Percentiles rank a stretch among this genome's conserved stretches.
Conservation (phyloP, 2,329 filamentous ascomycete species). For the Colletotrichum sojae region DNA sequence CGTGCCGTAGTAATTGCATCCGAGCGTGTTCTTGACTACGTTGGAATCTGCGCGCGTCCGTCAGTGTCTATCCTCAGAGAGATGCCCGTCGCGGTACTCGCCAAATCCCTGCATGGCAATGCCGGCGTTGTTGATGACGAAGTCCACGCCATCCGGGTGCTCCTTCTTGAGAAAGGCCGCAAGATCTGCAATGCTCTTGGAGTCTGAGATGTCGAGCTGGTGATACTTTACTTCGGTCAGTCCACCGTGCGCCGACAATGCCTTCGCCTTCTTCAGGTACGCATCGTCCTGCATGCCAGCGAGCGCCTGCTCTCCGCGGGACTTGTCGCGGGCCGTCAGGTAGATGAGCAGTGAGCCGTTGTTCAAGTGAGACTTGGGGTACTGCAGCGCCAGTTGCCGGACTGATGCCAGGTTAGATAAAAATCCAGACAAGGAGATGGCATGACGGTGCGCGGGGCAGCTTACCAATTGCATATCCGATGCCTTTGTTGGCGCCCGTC, state of each 20-base stretch:
- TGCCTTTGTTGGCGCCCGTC: conserved; percentile 67
- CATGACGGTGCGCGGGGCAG: background rate
- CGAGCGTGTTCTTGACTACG: conserved; percentile 63
- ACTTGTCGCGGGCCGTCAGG: conserved; percentile 64
- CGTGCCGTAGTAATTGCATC: conserved; percentile 67
- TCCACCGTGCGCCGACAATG: conserved; percentile 56
- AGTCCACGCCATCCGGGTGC: conserved; percentile 64
- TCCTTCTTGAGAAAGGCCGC: conserved; percentile 56
- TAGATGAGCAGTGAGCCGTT: conserved; percentile 65
- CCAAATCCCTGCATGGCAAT: conserved; percentile 62
- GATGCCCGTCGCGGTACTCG: conserved; percentile 39
- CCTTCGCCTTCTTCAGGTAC: conserved; percentile 61
- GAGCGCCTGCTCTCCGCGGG: conserved; percentile 62
- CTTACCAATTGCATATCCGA: conserved; percentile 42
- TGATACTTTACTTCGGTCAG: conserved; percentile 62
- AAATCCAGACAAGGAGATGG: background rate
- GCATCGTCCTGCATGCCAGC: conserved; percentile 58
- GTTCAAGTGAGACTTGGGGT: conserved; percentile 63
- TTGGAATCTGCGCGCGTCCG: conserved; percentile 43
- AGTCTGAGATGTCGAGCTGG: conserved; percentile 62
- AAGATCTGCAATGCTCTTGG: conserved; percentile 59
- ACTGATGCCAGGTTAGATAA: conserved; percentile 50
- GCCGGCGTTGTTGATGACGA: conserved; percentile 68
- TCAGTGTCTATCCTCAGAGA: background rate
- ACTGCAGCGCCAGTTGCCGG: conserved; percentile 67